A percentile compares a stretch with the other conserved stretches of the same genome.
These are phyloP conservation scores for Cyberlindnera subsufficiens DNA, from an alignment of 805 yeast species.

Conservation along the genomic window DNA sequence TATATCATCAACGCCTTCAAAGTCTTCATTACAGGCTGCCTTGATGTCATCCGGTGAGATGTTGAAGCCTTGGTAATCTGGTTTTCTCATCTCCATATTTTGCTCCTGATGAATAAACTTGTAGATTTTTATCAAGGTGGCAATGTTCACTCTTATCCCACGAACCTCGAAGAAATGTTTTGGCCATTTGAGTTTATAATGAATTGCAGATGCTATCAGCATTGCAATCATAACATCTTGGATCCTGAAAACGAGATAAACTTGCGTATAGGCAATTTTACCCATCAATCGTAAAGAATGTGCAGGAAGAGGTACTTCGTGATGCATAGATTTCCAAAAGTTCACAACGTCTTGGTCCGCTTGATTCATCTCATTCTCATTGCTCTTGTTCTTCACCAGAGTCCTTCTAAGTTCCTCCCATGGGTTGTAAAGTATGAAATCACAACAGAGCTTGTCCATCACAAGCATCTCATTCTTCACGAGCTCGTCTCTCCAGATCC, in stretches of 20 bases:
- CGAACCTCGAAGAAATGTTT: constrained; percentile 8
- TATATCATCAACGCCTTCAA: neutral
- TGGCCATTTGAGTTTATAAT: constrained; percentile 7
- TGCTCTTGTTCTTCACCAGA: neutral
- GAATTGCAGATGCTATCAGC: constrained; percentile 3
- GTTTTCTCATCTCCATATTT: neutral
- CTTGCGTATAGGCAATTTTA: constrained; percentile 8
- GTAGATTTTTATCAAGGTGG: constrained; percentile 2
- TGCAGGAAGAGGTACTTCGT: neutral
- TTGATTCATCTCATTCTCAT: constrained; percentile 3
- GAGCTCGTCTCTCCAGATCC: constrained; percentile 13
- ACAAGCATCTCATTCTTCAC: constrained; percentile 12
- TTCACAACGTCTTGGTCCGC: neutral
- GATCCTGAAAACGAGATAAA: constrained; percentile 11
- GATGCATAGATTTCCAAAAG: constrained; percentile 3
- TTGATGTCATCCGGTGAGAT: neutral
- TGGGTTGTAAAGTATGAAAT: constrained; percentile 17
- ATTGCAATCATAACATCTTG: constrained; percentile 6
- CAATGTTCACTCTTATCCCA: neutral
- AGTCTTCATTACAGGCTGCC: neutral
- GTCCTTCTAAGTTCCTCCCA: constrained; percentile 1
- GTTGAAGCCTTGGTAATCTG: neutral
- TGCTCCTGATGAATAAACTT: neutral
- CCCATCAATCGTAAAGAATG: neutral
- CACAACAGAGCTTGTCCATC: constrained; percentile 22